A percentile compares a stretch with the other conserved stretches of the same genome.
These are phyloP conservation scores for Cladosporium sp. DNA, from an alignment of 2,329 filamentous ascomycete species.

Conservation along the genomic window DNA sequence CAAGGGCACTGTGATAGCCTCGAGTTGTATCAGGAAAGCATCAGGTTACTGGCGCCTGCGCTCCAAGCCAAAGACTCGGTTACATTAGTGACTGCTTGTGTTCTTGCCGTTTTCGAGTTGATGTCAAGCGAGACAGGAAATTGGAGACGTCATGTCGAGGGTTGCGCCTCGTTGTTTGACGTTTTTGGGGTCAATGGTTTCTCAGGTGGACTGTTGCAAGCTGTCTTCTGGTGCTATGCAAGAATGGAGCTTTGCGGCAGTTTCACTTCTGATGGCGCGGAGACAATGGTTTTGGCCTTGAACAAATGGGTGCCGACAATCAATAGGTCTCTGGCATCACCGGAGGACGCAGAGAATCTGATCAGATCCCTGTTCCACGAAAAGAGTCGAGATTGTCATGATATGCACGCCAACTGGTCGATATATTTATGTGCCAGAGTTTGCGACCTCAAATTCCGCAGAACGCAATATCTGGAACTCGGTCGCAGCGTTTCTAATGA, in stretches of 20 bases:
- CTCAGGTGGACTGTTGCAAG: constrained; percentile 50
- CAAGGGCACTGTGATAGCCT: constrained; percentile 47
- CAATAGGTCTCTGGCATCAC: constrained; percentile 38
- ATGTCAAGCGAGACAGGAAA: constrained; percentile 47
- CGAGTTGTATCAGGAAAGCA: constrained; percentile 52
- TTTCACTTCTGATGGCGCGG: constrained; percentile 47
- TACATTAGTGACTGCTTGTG: constrained; percentile 46
- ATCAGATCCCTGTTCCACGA: neutral
- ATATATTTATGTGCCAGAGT: constrained; percentile 55
- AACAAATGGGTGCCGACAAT: constrained; percentile 47
- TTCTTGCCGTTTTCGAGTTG: constrained; percentile 47
- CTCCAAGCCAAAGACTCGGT: constrained; percentile 44
- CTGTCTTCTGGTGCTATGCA: constrained; percentile 57
- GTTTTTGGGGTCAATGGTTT: constrained; percentile 52
- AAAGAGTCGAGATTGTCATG: constrained; percentile 30
- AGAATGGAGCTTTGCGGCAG: constrained; percentile 48
- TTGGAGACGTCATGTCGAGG: constrained; percentile 55
- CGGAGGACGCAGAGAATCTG: neutral
- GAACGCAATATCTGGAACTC: constrained; percentile 16
- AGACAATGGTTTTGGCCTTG: constrained; percentile 49
- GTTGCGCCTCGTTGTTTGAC: constrained; percentile 52
- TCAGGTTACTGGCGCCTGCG: constrained; percentile 41
- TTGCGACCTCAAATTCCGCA: constrained; percentile 21
- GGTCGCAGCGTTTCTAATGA: constrained; percentile 19
- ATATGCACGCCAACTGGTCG: constrained; percentile 59